phyloP scores from a whole-genome alignment of 2,329 filamentous ascomycete genomes.

The Pyrenophora teres region DNA sequence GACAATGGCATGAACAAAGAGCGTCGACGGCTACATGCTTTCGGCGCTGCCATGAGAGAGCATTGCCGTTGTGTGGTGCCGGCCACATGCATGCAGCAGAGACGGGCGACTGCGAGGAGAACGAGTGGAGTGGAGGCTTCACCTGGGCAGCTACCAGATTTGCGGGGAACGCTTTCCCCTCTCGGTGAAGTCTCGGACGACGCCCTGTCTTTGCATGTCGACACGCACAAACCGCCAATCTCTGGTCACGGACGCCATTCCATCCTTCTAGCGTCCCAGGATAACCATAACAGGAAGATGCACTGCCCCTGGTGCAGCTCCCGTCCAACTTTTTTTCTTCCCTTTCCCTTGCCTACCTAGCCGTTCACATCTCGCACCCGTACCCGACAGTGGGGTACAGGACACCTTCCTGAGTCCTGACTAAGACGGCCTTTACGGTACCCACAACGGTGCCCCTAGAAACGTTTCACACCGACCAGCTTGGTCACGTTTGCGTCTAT shows the following conservation, averaged over 20 bases:
- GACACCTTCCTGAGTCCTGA: not conserved
- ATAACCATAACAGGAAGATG: not conserved
- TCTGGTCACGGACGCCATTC: not conserved
- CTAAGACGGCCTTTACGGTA: not conserved
- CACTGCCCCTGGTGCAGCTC: conserved; percentile 11
- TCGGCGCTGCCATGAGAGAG: too few species aligned
- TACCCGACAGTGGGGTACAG: conserved; percentile 1
- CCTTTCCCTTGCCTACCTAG: too few species aligned
- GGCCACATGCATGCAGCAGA: not conserved
- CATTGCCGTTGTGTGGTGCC: conserved; percentile 1
- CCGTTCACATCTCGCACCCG: too few species aligned
- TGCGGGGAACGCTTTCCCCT: conserved; percentile 22
- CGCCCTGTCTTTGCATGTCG: conserved; percentile 12
- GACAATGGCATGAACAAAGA: not conserved
- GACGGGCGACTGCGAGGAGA: conserved; percentile 6
- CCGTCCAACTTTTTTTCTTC: conserved; percentile 1
- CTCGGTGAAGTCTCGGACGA: conserved; percentile 27
- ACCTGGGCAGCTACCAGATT: conserved; percentile 2
- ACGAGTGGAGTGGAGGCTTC: conserved; percentile 18
- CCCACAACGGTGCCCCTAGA: not conserved
- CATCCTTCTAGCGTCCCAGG: conserved; percentile 15
- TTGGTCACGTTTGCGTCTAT: not conserved
- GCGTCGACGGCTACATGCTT: not conserved
- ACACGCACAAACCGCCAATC: conserved; percentile 1
- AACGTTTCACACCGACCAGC: not conserved